phyloP scores from a whole-genome alignment of 2,329 filamentous ascomycete species.

The Ustulina deusta region DNA sequence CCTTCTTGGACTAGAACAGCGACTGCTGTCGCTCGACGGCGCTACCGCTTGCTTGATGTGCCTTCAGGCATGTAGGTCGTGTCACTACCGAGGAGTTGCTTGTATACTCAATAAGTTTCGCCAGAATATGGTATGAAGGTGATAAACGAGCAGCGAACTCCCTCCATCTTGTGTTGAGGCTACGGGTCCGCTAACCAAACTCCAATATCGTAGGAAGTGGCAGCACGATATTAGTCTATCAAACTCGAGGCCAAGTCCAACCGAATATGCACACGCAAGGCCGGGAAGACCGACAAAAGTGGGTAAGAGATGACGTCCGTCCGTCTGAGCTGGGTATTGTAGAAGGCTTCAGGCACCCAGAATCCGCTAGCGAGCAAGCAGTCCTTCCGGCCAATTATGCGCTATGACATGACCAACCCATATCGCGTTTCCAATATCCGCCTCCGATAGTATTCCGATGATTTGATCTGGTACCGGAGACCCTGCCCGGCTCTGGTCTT shows the following conservation, averaged over 20 bases:
- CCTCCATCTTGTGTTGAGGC: background rate
- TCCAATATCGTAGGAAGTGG: background rate
- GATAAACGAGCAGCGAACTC: background rate
- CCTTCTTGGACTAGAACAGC: too few relatives aligned
- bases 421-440: background rate
- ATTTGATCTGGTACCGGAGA: conserved; percentile 5
- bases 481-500: conserved; percentile 9
- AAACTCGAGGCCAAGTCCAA: background rate
- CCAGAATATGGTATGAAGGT: background rate
- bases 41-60: too few relatives aligned
- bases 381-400: background rate
- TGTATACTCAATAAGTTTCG: background rate
- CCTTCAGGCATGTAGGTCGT: background rate
- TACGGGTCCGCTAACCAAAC: background rate
- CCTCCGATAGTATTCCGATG: conserved; percentile 7
- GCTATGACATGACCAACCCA: background rate
- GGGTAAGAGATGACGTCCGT: background rate
- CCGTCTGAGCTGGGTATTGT: background rate
- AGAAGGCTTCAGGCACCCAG: background rate
- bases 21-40: too few relatives aligned
- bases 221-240: background rate
- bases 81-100: background rate
- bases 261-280: background rate
- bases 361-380: background rate
- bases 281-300: background rate